Base-by-base conservation (phyloP, 192 early-diverging fungal species). In the Backusella psychrophila region DNA sequence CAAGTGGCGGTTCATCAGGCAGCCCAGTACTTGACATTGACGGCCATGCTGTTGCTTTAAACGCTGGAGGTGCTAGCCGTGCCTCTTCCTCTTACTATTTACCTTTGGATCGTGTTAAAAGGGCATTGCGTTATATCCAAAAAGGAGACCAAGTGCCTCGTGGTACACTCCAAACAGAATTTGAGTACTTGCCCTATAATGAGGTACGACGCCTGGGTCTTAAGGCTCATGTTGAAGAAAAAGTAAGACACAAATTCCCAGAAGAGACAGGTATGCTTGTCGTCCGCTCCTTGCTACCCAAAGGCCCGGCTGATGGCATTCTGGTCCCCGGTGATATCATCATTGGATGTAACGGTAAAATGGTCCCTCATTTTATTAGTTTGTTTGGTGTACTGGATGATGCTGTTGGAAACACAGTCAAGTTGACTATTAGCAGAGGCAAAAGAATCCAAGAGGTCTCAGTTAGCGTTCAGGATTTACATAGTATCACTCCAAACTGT, bases 21-120 rank as follows among this genome's bases (percentile, higher is more conserved):
- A 90, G 88, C 73, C 93, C 94, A 5, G 92, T 95, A 15, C 83
- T 95, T 42, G 90, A 94, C 67, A 90, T 94, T 41, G 85, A 91
- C 15, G 94, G 94, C 1, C 78, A 90, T 74, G 94, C 94, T 6
- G 89, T 95, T 6, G 94, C 87, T 4, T 77, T 95, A n/a, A 91
- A 94, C 68, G 86, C 89, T 21, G 94, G 93, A 52, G 92, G 93
- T 7, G 85, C 88, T 17, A 90, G 85, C 59, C 85, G 88, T 44
- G 91, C 92, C 2, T 89, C 91, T 3, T 90, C 94, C 2, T 89
- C 88, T 72, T 93, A 90, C 74, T 95, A 92, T 72, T 77, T 95
- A 39, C 94, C 94, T 3, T 84, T 95, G 19, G 92, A 94, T 56
- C 89, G 94, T 34, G 87, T 92, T 19, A 87, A 89, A 74, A 85